Evolutionary conservation across 2,329 filamentous ascomycete species (phyloP).

Genomic region (Colletotrichum spinosum): DNA sequence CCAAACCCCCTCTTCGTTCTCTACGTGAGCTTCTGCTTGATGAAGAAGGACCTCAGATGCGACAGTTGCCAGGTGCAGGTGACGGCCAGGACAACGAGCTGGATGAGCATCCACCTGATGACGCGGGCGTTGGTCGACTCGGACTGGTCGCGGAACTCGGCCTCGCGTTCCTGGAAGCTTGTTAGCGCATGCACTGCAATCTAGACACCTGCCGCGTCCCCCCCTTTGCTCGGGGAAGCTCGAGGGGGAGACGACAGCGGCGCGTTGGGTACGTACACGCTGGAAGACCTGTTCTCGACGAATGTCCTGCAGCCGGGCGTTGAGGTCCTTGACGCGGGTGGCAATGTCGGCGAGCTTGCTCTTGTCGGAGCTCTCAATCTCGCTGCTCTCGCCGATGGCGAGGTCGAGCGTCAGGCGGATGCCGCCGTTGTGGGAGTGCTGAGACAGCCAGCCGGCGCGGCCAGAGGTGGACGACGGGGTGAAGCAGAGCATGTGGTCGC

Average conservation of each 20-base stretch:
- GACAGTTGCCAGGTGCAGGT: conserved; percentile 98
- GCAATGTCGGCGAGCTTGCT: conserved; percentile 91
- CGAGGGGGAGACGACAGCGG: background rate
- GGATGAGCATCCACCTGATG: conserved; percentile 92
- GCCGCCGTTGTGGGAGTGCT: conserved; percentile 74
- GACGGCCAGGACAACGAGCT: conserved; percentile 83
- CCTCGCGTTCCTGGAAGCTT: conserved; percentile 85
- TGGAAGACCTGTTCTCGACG: conserved; percentile 97
- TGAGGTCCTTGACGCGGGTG: conserved; percentile 88
- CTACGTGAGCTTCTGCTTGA: conserved; percentile 99
- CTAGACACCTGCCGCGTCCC: background rate
- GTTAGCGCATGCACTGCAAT: conserved; percentile 8
- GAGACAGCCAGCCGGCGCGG: conserved; percentile 77
- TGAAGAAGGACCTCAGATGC: conserved; percentile 96
- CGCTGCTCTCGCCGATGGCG: conserved; percentile 92
- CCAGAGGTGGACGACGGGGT: conserved; percentile 81
- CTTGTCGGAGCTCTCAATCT: conserved; percentile 95
- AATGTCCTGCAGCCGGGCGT: conserved; percentile 87
- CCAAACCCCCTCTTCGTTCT: conserved; percentile 20
- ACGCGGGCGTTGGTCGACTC: conserved; percentile 93
- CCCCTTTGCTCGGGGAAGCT: background rate
- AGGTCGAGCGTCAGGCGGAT: conserved; percentile 90
- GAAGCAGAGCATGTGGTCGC: conserved; percentile 96
- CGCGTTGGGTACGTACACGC: conserved; percentile 67
- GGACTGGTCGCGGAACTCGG: conserved; percentile 97